Evolutionary conservation across 768 basidiomycete genomes (phyloP).

Genomic region (Cubamyces sp.): DNA sequence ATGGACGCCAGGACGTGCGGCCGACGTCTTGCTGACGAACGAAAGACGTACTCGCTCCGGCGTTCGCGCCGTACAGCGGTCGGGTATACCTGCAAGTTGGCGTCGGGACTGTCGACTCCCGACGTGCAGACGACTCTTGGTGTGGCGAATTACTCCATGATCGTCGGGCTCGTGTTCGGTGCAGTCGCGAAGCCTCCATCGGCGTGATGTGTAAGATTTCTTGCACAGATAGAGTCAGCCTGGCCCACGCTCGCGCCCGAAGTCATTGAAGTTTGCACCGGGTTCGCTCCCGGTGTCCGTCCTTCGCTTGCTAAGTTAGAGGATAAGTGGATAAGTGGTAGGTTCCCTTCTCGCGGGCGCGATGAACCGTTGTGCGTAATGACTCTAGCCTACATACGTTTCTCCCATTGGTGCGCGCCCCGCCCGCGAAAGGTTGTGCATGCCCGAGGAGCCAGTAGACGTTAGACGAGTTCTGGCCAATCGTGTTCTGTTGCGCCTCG

Average conservation of each 20-base stretch:
- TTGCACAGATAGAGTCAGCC: neutral
- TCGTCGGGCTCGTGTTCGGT: constrained; percentile 5
- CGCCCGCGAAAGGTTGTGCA: neutral
- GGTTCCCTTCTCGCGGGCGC: neutral
- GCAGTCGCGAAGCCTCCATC: neutral
- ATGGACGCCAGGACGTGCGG: neutral
- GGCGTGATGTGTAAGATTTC: neutral
- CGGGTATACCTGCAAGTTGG: neutral
- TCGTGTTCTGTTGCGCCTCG: neutral
- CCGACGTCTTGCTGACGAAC: constrained; percentile 8
- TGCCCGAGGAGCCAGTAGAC: neutral
- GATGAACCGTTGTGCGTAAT: no score
- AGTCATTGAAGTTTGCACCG: neutral
- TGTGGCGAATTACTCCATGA: neutral
- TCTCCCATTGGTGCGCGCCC: constrained; percentile 1
- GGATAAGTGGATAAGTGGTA: neutral
- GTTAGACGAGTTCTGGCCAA: constrained; percentile 10
- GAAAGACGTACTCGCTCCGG: constrained; percentile 7
- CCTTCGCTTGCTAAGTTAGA: neutral
- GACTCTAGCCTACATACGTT: neutral
- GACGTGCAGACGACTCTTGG: neutral
- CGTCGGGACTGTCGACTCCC: neutral
- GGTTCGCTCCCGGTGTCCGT: neutral
- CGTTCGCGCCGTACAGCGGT: neutral
- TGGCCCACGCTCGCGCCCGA: neutral